Evolutionary conservation across 805 yeast genomes (phyloP).

Genomic region (Lipomyces starkeyi): DNA sequence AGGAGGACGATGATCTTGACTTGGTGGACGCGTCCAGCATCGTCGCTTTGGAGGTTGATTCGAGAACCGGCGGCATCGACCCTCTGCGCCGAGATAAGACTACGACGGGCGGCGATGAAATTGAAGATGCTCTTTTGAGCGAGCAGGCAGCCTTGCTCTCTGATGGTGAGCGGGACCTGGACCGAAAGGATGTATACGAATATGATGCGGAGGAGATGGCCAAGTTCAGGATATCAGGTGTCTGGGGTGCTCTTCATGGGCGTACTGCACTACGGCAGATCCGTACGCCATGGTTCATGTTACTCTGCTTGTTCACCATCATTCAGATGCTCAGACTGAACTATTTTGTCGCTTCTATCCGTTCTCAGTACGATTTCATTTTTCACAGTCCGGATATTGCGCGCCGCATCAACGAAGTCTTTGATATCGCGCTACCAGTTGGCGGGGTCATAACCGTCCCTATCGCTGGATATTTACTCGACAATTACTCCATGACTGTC

Average conservation of each 20-base stretch:
- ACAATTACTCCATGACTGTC: slow-evolving; percentile 67
- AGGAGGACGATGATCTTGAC: slow-evolving; percentile 63
- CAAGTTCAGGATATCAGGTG: slow-evolving; percentile 51
- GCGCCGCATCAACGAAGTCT: slow-evolving; percentile 66
- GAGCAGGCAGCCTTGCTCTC: slow-evolving; percentile 15
- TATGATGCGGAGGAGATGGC: slow-evolving; percentile 33
- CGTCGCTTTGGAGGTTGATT: slow-evolving; percentile 45
- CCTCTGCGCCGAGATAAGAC: slow-evolving; percentile 8
- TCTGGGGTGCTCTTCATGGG: slow-evolving; percentile 82
- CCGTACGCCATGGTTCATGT: slow-evolving; percentile 70
- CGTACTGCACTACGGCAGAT: slow-evolving; percentile 54
- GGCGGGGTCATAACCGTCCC: slow-evolving; percentile 91
- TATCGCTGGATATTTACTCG: slow-evolving; percentile 79
- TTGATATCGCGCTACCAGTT: slow-evolving; percentile 83
- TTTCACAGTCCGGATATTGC: slow-evolving; percentile 61
- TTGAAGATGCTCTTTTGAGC: background rate
- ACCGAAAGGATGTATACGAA: slow-evolving; percentile 24
- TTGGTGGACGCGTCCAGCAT: slow-evolving; percentile 58
- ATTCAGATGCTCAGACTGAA: slow-evolving; percentile 91
- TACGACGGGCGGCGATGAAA: slow-evolving; percentile 9
- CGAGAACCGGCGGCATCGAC: slow-evolving; percentile 30
- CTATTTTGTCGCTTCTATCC: slow-evolving; percentile 88
- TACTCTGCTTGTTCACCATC: slow-evolving; percentile 80
- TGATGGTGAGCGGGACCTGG: slow-evolving; percentile 9
- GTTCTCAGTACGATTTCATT: slow-evolving; percentile 79